A percentile compares a stretch with the other conserved stretches of the same genome.
Conservation (phyloP, 495 filamentous ascomycete species). For the Massariosphaeria phaeospora region DNA sequence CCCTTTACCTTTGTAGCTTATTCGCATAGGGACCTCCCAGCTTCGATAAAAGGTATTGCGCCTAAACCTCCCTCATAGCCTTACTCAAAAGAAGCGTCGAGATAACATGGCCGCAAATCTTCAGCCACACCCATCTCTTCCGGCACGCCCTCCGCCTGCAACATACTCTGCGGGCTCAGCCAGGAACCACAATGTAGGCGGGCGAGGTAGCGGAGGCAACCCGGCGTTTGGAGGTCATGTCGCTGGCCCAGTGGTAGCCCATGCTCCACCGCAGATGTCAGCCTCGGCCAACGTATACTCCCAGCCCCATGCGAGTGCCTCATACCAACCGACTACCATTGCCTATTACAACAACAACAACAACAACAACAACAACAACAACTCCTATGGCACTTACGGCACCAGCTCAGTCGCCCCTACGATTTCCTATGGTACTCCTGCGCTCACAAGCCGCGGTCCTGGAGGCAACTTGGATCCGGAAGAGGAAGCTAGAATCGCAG, state of each 20-base stretch:
- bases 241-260: constrained; percentile 58
- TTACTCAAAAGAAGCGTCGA: no score
- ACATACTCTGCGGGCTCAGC: constrained; percentile 52
- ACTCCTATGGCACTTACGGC: constrained; percentile 33
- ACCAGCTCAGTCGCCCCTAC: constrained; percentile 45
- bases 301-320: no score
- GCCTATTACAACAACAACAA: constrained; percentile 3
- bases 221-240: constrained; percentile 55
- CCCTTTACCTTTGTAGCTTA: no score
- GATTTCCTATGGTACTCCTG: constrained; percentile 38
- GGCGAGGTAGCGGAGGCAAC: constrained; percentile 32
- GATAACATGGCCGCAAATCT: constrained; percentile 24
- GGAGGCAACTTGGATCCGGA: constrained; percentile 62
- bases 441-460: background rate
- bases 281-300: constrained; percentile 10
- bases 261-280: constrained; percentile 36
- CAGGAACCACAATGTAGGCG: constrained; percentile 43
- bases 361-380: constrained; percentile 23
- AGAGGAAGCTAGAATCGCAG: constrained; percentile 86
- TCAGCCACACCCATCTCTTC: constrained; percentile 66
- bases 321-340: constrained; percentile 28
- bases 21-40: no score
- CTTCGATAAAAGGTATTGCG: no score
- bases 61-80: no score
- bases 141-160: constrained; percentile 73